Conservation (phyloP, 352 stramenopile genomes). For the Phytopythium sindhum region DNA sequence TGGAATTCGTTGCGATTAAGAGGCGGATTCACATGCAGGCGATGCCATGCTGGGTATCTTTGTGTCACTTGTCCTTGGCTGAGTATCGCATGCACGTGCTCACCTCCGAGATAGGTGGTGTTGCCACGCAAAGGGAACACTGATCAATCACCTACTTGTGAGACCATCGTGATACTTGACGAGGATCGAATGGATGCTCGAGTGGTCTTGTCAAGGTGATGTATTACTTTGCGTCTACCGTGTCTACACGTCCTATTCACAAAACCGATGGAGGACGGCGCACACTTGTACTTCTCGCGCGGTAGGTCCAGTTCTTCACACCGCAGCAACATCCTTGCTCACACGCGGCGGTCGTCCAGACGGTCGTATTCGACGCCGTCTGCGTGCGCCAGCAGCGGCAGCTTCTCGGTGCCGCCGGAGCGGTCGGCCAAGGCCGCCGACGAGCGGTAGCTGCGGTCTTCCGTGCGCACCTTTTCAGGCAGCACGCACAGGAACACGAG, state of each 20-base stretch:
- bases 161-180: no score
- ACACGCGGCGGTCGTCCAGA: constrained; percentile 19
- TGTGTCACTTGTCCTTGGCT: no score
- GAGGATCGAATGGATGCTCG: no score
- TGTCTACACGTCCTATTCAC: neutral
- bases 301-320: neutral
- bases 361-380: constrained; percentile 12
- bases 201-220: neutral
- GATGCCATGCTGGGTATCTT: neutral
- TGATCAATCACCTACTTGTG: no score
- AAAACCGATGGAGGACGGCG: neutral
- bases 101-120: no score
- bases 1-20: neutral
- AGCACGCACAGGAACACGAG: constrained; percentile 68
- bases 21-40: no score
- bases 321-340: neutral
- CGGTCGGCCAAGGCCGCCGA: constrained; percentile 5
- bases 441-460: constrained; percentile 1
- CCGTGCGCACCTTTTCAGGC: constrained; percentile 51
- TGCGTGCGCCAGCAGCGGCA: constrained; percentile 37
- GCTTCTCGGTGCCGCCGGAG: constrained; percentile 30
- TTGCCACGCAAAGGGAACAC: no score
- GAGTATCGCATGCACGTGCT: no score
- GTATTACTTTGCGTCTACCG: neutral
- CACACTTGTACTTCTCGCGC: neutral